Percentiles rank a stretch among this genome's conserved stretches.
Conservation (phyloP, 2,329 filamentous ascomycete species). For the Paramyrothecium sp. region DNA sequence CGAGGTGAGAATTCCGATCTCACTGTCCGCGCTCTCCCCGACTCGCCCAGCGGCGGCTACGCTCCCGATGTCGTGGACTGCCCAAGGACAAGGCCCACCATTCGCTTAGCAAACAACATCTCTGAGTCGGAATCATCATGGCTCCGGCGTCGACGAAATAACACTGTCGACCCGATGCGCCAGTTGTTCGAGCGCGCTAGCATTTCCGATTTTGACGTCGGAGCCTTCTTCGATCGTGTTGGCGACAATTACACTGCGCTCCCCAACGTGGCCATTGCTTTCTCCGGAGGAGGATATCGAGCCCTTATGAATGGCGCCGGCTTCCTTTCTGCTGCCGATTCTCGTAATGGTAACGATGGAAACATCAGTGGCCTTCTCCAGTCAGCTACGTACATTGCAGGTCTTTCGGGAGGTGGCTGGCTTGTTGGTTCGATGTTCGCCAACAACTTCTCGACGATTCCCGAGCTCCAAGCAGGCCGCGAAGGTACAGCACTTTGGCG, state of each 20-base stretch:
- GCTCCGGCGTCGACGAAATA: conserved; percentile 64
- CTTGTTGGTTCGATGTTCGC: conserved; percentile 70
- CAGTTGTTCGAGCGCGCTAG: conserved; percentile 66
- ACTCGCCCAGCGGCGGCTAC: conserved; percentile 57
- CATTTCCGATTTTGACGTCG: conserved; percentile 69
- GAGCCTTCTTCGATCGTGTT: conserved; percentile 62
- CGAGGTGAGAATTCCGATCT: background rate
- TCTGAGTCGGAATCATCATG: conserved; percentile 68
- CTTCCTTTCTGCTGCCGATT: conserved; percentile 68
- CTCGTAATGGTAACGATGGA: conserved; percentile 45
- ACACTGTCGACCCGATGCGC: conserved; percentile 68
- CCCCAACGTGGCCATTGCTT: conserved; percentile 63
- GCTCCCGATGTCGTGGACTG: conserved; percentile 64
- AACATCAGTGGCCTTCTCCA: conserved; percentile 71
- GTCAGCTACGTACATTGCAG: conserved; percentile 70
- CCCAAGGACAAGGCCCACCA: conserved; percentile 59
- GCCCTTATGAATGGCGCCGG: conserved; percentile 77
- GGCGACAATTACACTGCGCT: conserved; percentile 60
- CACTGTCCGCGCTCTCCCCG: conserved; percentile 27
- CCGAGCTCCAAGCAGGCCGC: conserved; percentile 4
- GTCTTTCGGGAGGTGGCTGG: conserved; percentile 75
- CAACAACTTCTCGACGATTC: conserved; percentile 69
- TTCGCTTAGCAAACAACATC: conserved; percentile 58
- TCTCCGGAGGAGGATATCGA: conserved; percentile 77
- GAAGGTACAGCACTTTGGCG: conserved; percentile 15